A percentile compares a stretch with the other conserved stretches of the same genome.
These are phyloP conservation scores for Metschnikowia noctiluminum DNA, from an alignment of 805 yeast species.

Conservation along the genomic window DNA sequence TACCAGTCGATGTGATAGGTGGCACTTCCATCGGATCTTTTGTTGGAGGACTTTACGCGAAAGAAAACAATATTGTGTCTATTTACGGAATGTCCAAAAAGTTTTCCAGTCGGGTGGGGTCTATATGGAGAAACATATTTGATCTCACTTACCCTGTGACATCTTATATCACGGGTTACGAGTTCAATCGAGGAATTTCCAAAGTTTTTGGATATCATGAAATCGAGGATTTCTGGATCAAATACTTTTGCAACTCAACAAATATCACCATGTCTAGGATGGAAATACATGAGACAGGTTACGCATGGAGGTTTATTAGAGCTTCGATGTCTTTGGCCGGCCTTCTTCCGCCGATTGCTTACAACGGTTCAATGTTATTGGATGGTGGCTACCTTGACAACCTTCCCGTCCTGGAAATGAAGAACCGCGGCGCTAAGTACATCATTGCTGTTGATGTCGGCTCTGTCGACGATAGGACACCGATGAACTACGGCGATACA, in stretches of 20 bases:
- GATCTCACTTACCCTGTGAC: constrained; percentile 93
- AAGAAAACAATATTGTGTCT: constrained; percentile 86
- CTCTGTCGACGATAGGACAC: constrained; percentile 85
- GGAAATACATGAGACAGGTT: constrained; percentile 91
- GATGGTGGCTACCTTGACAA: constrained; percentile 98
- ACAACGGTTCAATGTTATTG: constrained; percentile 84
- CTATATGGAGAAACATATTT: constrained; percentile 77
- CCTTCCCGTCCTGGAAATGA: constrained; percentile 90
- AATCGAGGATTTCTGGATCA: constrained; percentile 95
- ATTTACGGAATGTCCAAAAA: constrained; percentile 86
- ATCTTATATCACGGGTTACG: constrained; percentile 95
- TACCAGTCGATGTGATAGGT: constrained; percentile 91
- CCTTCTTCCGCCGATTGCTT: constrained; percentile 81
- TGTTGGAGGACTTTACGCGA: constrained; percentile 92
- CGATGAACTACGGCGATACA: constrained; percentile 89
- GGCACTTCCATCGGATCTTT: constrained; percentile 97
- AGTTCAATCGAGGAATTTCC: constrained; percentile 97
- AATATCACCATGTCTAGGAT: constrained; percentile 91
- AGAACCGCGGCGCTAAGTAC: constrained; percentile 77
- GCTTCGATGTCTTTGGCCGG: constrained; percentile 98
- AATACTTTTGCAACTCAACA: constrained; percentile 85
- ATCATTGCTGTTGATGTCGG: constrained; percentile 96
- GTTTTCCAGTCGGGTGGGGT: constrained; percentile 77
- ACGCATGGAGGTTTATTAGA: constrained; percentile 91
- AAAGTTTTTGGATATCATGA: constrained; percentile 88